Evolutionary conservation across 805 yeast genomes (phyloP), one percentile per base, ranked within the genome.

Genomic region (Debaryomyces hansenii): DNA sequence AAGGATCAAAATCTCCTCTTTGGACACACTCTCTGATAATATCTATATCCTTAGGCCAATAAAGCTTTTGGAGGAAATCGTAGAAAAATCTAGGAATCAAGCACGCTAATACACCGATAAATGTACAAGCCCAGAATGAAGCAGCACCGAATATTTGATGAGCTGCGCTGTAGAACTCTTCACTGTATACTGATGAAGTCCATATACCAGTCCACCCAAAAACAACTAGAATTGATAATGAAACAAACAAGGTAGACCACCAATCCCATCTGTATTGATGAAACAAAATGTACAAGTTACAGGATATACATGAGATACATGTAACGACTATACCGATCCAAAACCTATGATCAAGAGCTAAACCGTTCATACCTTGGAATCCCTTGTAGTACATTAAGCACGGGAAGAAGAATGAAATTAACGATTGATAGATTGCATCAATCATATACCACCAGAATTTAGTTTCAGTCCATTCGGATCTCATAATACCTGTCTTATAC

Each of bases 211-310:
- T 82, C 95, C 95, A 87, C 27, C 77, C 84, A 60, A 79, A 84
- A 29, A 86, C 70, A 14, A 85, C 56, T 21, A 86, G 51, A 38
- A 83, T 75, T 1, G 92, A 85, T 16, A 87, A 56, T 2, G 71
- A 69, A 44, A 79, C 77, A 48, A 84, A 75, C 45, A 84, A 57
- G 10, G 73, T 57, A 4, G 86, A 77, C 39, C 85, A 69, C 89
- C 90, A 86, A 66, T 87, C 95, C 95, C 95, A 87, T 59, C 90
- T 76, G 59, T 78, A 79, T 60, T 85, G 88, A 55, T 84, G 90
- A 51, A 84, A 62, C 53, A 84, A 59, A 46, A 87, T 77, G 61
- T 84, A 85, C 3, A 78, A 49, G 58, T 87, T 84, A 68, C 91
- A 85, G 0, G 91, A 64, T 20, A 83, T 70, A 41, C 81, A 84